Evolutionary conservation across 2,329 filamentous ascomycete species (phyloP).

Genomic region (Calonectria pseudoturangicola): DNA sequence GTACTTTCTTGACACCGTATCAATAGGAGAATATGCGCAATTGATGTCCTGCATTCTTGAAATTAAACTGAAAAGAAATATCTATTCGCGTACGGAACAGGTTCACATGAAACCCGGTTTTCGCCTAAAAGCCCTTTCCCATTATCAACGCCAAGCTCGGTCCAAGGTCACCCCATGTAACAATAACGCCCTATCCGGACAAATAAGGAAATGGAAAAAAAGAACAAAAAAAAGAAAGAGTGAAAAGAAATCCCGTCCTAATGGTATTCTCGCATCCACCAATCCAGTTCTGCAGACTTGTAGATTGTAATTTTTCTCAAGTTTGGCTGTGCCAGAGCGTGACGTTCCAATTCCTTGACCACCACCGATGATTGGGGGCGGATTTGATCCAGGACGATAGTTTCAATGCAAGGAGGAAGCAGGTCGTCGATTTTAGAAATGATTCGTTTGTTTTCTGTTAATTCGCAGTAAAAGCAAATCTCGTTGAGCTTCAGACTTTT

Average conservation of each 20-base stretch:
- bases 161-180: background rate
- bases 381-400: conserved; percentile 4
- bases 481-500: conserved; percentile 13
- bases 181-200: background rate
- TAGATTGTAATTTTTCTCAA: conserved; percentile 8
- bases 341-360: background rate
- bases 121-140: background rate
- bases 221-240: background rate
- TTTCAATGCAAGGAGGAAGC: background rate
- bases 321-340: background rate
- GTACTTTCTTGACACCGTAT: too few species aligned
- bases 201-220: background rate
- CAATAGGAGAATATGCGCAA: too few species aligned
- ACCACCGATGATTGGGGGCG: background rate
- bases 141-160: background rate
- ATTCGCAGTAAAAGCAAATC: conserved; percentile 6
- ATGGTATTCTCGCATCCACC: conserved; percentile 18
- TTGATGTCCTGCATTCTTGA: background rate
- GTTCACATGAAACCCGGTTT: too few species aligned
- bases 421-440: background rate
- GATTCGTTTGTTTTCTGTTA: conserved; percentile 15
- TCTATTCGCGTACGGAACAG: background rate
- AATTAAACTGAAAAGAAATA: background rate
- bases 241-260: too few species aligned
- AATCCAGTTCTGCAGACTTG: conserved; percentile 19